Base-by-base conservation (phyloP, 768 basidiomycete species). In the Gelatoporia subvermispora region DNA sequence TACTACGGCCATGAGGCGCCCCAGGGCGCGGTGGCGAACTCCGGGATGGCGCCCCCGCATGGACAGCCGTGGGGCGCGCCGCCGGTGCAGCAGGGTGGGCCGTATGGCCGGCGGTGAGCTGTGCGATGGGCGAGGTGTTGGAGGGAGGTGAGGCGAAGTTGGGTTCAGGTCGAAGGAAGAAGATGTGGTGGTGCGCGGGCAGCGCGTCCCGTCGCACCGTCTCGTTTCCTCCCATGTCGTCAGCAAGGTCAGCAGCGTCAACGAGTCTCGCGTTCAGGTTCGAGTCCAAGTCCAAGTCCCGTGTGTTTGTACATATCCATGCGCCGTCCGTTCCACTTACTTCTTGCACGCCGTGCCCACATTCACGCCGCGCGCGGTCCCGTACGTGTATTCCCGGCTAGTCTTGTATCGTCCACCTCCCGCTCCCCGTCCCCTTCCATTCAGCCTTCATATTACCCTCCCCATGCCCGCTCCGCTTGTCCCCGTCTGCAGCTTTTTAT, bases 61-160 rank as follows among this genome's bases (percentile, higher is more conserved):
- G 50, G 21, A 21, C 45, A 39, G 10, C 53, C 59, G 28, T 61
- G 60, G 62, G 60, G 59, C 28, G 31, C 52, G 34, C 62, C 58
- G 16, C 49, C 47, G 21, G 62, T 64, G 49, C 62, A 60, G 54
- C 63, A 60, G 52, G 41, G 51, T 17, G 53, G 45, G 49, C 63
- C 62, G 49, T 64, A 64, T 49, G 54, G 45, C 15, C 41, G 59
- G 43, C 57, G 63, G 49, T 60, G 49, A 58, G n/a, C n/a, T n/a
- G n/a, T n/a, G n/a, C n/a, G n/a, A n/a, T n/a, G n/a, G n/a, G n/a
- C n/a, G n/a, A n/a, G n/a, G n/a, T n/a, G n/a, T n/a, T n/a, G n/a
- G n/a, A n/a, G n/a, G n/a, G n/a, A n/a, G 38, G 31, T 15, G 48
- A 22, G 35, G 36, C 31, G 23, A 5, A 17, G 41, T 22, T 20